Evolutionary conservation across 2,329 filamentous ascomycete species (phyloP).

Genomic region (Verticillium nonalfalfae): DNA sequence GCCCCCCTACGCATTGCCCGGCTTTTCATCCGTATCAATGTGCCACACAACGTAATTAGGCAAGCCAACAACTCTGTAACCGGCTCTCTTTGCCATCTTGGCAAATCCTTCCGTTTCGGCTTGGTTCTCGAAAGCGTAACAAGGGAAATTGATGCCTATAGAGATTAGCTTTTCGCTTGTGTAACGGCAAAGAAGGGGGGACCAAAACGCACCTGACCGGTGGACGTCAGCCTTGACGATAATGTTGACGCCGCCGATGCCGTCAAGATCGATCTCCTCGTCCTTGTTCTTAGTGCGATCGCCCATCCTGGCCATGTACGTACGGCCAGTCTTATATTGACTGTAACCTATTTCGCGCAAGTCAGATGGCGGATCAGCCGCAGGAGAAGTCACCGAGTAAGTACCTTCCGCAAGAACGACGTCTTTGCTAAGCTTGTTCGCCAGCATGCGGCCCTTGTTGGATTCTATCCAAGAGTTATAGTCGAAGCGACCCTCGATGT

Average conservation of each 20-base stretch:
- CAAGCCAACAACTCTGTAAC: slow-evolving; percentile 84
- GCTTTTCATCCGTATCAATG: slow-evolving; percentile 92
- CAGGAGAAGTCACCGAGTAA: not conserved
- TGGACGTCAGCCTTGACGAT: slow-evolving; percentile 97
- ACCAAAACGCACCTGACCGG: slow-evolving; percentile 64
- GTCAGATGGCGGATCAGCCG: slow-evolving; percentile 8
- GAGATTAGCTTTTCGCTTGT: not conserved
- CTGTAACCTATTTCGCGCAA: slow-evolving; percentile 64
- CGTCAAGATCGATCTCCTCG: slow-evolving; percentile 86
- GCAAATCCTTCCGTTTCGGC: slow-evolving; percentile 98
- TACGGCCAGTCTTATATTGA: slow-evolving; percentile 84
- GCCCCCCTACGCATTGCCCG: slow-evolving; percentile 58
- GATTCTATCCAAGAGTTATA: slow-evolving; percentile 99
- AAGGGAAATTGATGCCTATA: slow-evolving; percentile 91
- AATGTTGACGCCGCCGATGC: slow-evolving; percentile 95
- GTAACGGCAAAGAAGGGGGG: not conserved
- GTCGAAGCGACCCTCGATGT: slow-evolving; percentile 96
- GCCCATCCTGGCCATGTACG: slow-evolving; percentile 85
- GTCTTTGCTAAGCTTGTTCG: slow-evolving; percentile 69
- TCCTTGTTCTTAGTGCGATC: slow-evolving; percentile 91
- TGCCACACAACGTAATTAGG: slow-evolving; percentile 99
- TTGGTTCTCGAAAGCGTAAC: slow-evolving; percentile 96
- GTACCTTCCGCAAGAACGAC: slow-evolving; percentile 84
- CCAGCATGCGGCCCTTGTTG: slow-evolving; percentile 70
- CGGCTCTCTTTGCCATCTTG: slow-evolving; percentile 95